Evolutionary conservation across 805 yeast genomes (phyloP).

Genomic region (Zygosaccharomyces rouxii): DNA sequence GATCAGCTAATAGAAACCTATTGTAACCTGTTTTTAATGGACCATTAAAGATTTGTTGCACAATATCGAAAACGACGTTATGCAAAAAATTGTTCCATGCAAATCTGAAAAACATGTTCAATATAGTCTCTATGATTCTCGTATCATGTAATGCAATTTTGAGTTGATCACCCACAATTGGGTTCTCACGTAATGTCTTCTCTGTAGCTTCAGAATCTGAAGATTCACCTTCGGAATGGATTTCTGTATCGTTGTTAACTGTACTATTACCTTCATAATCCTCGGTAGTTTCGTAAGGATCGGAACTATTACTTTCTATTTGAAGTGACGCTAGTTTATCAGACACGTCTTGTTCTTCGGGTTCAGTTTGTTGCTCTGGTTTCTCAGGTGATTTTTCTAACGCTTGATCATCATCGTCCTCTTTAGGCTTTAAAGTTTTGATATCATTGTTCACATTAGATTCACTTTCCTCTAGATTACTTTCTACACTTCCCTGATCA

Average conservation of each 20-base stretch:
- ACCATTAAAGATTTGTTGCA: constrained; percentile 79
- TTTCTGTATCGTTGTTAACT: constrained; percentile 12
- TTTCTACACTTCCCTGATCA: constrained; percentile 7
- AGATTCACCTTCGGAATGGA: constrained; percentile 20
- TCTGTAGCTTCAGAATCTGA: constrained; percentile 35
- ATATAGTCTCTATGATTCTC: constrained; percentile 51
- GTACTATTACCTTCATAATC: constrained; percentile 5
- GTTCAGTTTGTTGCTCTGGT: neutral
- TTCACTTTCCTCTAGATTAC: constrained; percentile 7
- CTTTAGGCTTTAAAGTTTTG: constrained; percentile 12
- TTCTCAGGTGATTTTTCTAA: neutral
- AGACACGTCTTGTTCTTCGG: constrained; percentile 4
- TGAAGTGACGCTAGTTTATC: constrained; percentile 8
- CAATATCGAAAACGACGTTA: constrained; percentile 78
- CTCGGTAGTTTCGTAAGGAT: constrained; percentile 5
- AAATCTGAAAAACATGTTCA: constrained; percentile 64
- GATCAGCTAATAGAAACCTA: constrained; percentile 54
- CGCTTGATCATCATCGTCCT: constrained; percentile 11
- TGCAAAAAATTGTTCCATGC: constrained; percentile 86
- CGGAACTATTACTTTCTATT: constrained; percentile 4
- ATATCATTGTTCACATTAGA: neutral
- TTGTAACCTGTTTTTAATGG: constrained; percentile 68
- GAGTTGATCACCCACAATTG: constrained; percentile 67
- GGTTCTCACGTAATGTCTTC: constrained; percentile 44
- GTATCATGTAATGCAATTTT: constrained; percentile 67